A percentile compares a stretch with the other conserved stretches of the same genome.
phyloP scores from a whole-genome alignment of 352 stramenopile genomes.

The Pythium aristosporum region DNA sequence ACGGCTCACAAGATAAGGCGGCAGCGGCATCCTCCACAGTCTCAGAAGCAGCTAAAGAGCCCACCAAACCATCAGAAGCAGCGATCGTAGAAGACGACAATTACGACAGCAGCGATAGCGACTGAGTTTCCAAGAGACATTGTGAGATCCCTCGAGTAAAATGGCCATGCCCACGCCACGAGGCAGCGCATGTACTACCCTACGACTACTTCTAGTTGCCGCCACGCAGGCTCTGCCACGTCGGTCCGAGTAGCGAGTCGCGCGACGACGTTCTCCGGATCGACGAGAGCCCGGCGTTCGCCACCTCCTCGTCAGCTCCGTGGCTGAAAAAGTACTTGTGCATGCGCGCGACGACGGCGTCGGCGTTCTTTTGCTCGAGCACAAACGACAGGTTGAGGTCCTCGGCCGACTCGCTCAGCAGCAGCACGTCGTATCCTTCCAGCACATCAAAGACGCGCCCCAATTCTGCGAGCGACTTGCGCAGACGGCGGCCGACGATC shows the following conservation, averaged over 20 bases:
- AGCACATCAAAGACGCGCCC: constrained; percentile 85
- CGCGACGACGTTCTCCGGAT: constrained; percentile 71
- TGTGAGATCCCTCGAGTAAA: neutral
- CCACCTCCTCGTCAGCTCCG: neutral
- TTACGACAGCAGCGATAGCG: constrained; percentile 77
- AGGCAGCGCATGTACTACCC: neutral
- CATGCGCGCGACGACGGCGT: constrained; percentile 79
- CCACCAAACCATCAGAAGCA: constrained; percentile 5
- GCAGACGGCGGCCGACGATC: constrained; percentile 78
- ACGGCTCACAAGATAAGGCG: neutral
- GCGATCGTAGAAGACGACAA: constrained; percentile 67
- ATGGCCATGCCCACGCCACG: neutral
- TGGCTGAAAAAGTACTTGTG: constrained; percentile 73
- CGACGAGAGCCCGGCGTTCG: neutral
- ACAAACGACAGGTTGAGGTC: constrained; percentile 91
- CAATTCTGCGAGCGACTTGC: constrained; percentile 79
- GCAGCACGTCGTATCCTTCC: constrained; percentile 80
- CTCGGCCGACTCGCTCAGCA: constrained; percentile 85
- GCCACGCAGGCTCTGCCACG: constrained; percentile 57
- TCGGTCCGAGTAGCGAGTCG: constrained; percentile 65
- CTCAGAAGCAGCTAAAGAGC: neutral
- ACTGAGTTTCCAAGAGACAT: constrained; percentile 20
- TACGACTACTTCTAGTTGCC: neutral
- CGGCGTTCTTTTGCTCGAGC: constrained; percentile 72
- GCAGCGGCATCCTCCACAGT: neutral